Base-by-base conservation (phyloP, 805 yeast genomes). In the Wickerhamiella musiphila region DNA sequence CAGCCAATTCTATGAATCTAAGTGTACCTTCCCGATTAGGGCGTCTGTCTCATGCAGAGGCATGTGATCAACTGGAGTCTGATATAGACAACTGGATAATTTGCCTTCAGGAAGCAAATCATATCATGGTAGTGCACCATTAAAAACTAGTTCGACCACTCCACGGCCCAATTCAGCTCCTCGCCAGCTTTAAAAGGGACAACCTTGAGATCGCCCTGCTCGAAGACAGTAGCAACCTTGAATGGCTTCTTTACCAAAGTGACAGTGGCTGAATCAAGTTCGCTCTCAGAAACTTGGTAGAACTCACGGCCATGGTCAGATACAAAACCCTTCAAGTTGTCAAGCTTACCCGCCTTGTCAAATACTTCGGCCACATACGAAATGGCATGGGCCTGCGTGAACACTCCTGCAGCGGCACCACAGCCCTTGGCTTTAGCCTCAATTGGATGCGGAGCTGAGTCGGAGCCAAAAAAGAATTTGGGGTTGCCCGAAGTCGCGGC, bases 371-470 rank as follows among this genome's bases (percentile, higher is more conserved):
- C 95, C 18, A 90, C 58, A 42, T 86, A 90, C 6, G 83, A 63
- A 13, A 90, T 54, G 2, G 78, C 93, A 44, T 69, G 69, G 15
- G 79, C 67, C 54, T 90, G 98, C 2, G 96, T 79, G 56, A 68
- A 90, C 6, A 90, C 94, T 48, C 99, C 99, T n/a, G 99, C 99
- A 47, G 95, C 82, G 12, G 86, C 95, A 15, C 84, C 86, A 23
- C 63, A 59, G 43, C 71, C 82, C 38, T 66, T 74, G 17, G 79
- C 63, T 55, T 92, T 92, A 37, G 73, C 73, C 40, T 68, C 68
- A 17, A 79, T 48, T 6, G 94, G 93, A 53, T 90, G 98, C 17
- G 98, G 99, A 19, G 99, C 99, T 15, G 94, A 81, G 53, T 90
- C 99, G 1, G 94, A 79, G 5, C 99, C 99, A 50, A 84, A 90